Percentiles rank a stretch among this genome's conserved stretches.
Conservation (phyloP, 371 early-diverging fungal species). For the Mortierella sp. region DNA sequence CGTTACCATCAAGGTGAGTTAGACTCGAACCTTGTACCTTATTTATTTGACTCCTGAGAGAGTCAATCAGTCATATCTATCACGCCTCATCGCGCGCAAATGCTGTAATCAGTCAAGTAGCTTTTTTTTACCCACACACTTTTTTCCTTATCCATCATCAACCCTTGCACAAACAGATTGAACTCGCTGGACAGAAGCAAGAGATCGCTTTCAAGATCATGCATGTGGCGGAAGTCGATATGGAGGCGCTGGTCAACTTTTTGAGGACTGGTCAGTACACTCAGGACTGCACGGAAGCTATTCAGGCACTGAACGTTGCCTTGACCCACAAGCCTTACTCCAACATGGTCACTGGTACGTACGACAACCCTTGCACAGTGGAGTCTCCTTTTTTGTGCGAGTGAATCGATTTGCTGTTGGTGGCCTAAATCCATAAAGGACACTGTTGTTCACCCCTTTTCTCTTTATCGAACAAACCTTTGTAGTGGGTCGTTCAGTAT, state of each 20-base stretch:
- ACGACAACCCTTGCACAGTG: neutral
- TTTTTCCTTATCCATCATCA: neutral
- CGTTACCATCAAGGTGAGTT: constrained; percentile 20
- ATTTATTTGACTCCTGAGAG: neutral
- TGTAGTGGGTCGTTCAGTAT: constrained; percentile 86
- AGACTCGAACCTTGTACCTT: neutral
- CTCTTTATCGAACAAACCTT: neutral
- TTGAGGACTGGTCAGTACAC: constrained; percentile 57
- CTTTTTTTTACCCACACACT: neutral
- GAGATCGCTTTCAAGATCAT: constrained; percentile 32
- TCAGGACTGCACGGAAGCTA: constrained; percentile 56
- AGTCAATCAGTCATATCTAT: too few relatives aligned
- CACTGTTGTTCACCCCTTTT: neutral
- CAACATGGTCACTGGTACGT: constrained; percentile 25
- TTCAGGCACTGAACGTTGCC: constrained; percentile 35
- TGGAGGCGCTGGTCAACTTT: constrained; percentile 55
- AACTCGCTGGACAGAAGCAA: constrained; percentile 28
- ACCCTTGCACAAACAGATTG: neutral
- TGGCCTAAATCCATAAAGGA: neutral
- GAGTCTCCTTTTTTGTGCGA: neutral
- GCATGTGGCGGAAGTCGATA: constrained; percentile 20
- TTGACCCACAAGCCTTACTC: constrained; percentile 36
- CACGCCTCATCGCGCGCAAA: neutral
- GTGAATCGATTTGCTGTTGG: neutral
- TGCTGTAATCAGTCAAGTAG: neutral